Evolutionary conservation across 495 filamentous ascomycete genomes (phyloP).

Genomic region (Neohortaea acidophila): DNA sequence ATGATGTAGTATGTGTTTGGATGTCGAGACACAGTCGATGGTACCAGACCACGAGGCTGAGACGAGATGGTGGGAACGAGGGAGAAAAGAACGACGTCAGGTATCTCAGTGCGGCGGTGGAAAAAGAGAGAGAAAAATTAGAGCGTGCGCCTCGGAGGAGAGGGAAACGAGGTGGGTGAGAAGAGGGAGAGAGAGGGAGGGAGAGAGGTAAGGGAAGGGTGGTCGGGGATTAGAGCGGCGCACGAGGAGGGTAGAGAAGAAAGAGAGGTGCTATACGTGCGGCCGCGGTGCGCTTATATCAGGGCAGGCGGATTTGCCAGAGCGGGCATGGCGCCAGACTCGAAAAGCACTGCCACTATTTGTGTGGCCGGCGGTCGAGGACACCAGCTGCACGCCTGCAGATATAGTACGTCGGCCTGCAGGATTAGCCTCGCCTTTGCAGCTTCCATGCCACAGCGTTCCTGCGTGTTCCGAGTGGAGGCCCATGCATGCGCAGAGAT

Average conservation of each 20-base stretch:
- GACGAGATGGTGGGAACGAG: conserved; percentile 1
- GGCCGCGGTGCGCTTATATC: conserved; percentile 8
- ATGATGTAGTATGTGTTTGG: conserved; percentile 38
- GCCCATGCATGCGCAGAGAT: no score
- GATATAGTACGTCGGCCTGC: conserved; percentile 6
- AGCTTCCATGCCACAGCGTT: background rate
- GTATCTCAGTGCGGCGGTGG: background rate
- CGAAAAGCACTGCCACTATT: conserved; percentile 1
- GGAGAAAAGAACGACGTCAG: background rate
- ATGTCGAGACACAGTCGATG: background rate
- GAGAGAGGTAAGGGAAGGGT: background rate
- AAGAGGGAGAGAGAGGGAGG: background rate
- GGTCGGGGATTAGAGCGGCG: conserved; percentile 10
- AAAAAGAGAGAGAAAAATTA: conserved; percentile 9
- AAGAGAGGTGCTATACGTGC: background rate
- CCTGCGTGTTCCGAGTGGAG: no score
- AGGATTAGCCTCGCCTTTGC: conserved; percentile 5
- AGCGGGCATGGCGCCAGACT: background rate
- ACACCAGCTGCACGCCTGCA: conserved; percentile 2
- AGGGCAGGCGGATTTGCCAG: no score
- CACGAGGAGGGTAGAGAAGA: conserved; percentile 5
- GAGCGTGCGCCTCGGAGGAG: background rate
- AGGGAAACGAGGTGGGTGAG: background rate
- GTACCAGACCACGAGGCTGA: conserved; percentile 7
- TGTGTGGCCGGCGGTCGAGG: conserved; percentile 11